Evolutionary conservation across 768 basidiomycete species (phyloP).

Genomic region (Lactarius psammicola): DNA sequence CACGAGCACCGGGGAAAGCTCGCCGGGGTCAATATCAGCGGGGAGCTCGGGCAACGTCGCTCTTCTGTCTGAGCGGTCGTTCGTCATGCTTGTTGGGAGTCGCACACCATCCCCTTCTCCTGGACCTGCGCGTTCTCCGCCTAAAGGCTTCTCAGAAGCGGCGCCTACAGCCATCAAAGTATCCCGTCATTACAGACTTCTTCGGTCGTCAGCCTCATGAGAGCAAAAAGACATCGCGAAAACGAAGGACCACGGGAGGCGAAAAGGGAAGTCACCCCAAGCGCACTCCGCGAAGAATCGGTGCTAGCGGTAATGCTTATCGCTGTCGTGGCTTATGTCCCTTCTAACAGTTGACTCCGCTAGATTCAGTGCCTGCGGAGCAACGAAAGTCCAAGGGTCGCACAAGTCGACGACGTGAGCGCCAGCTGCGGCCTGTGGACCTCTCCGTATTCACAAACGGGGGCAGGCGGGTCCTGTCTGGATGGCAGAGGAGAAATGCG

Average conservation of each 20-base stretch:
- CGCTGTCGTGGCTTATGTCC: neutral
- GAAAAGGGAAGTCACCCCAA: slow-evolving; percentile 8
- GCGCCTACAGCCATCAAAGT: slow-evolving; percentile 6
- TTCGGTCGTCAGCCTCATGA: slow-evolving; percentile 3
- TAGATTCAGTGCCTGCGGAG: neutral
- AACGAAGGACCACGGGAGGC: neutral
- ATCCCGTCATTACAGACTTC: slow-evolving; percentile 21
- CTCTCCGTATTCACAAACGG: slow-evolving; percentile 42
- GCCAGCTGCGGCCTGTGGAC: slow-evolving; percentile 33
- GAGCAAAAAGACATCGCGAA: slow-evolving; percentile 9
- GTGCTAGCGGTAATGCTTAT: slow-evolving; percentile 1
- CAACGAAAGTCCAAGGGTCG: neutral
- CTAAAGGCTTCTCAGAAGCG: slow-evolving; percentile 2
- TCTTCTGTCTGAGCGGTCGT: slow-evolving; percentile 7
- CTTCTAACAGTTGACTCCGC: neutral
- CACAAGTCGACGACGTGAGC: slow-evolving; percentile 14
- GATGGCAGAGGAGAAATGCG: slow-evolving; percentile 35
- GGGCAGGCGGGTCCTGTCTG: slow-evolving; percentile 41
- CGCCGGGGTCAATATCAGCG: slow-evolving; percentile 1
- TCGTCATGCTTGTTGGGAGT: slow-evolving; percentile 15
- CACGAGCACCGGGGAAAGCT: neutral
- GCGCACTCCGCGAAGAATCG: neutral
- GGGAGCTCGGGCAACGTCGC: neutral
- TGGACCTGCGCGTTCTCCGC: neutral
- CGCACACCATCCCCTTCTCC: neutral